Evolutionary conservation across 2,329 filamentous ascomycete species (phyloP), one percentile per base, ranked within the genome.

Genomic region (Dothidotthia symphoricarpi): DNA sequence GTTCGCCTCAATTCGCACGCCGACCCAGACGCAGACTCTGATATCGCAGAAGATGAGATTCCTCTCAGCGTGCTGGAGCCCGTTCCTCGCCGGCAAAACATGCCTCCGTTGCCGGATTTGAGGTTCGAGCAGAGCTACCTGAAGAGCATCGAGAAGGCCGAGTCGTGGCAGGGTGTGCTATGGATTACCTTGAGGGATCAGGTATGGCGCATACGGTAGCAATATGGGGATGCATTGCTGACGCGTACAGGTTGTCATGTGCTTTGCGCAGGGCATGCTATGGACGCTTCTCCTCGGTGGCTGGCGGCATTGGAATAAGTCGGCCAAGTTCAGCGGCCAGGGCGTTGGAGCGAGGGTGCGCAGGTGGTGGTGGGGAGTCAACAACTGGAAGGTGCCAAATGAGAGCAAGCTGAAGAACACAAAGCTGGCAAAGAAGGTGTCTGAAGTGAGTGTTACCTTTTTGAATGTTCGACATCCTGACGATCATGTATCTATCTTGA

Each of bases 61-160:
- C 84, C 84, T 10, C 74, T 83, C 45, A 84, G 80, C 49, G 75
- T 84, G 4, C 67, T 89, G 34, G 73, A 74, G 28, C 76, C 73
- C 3, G 53, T 70, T 6, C 72, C 72, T n/a, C 74, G 81, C 31
- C 67, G 74, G 38, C 71, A 71, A 34, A 74, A 72, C 22, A 78
- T 96, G 60, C 89, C 90, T 31, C 81, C 81, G 3, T 64, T 85
- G 31, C 82, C 82, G 3, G 93, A 98, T 70, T 74, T 98, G 51
- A 81, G 93, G 28, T 97, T 97, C 70, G 93, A 98, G 72, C 93
- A 98, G 77, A 96, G 90, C 75, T 98, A 98, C 68, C 78, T 98
- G 38, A 85, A 86, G 56, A 95, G 89, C 70, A 86, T 98, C 54
- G 80, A 84, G 49, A 76, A 81, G 39, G 88, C 89, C 24, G 80